These are phyloP conservation scores for Afroboletus lepidellus DNA, from an alignment of 1,284 basidiomycete species.

Conservation along the genomic window DNA sequence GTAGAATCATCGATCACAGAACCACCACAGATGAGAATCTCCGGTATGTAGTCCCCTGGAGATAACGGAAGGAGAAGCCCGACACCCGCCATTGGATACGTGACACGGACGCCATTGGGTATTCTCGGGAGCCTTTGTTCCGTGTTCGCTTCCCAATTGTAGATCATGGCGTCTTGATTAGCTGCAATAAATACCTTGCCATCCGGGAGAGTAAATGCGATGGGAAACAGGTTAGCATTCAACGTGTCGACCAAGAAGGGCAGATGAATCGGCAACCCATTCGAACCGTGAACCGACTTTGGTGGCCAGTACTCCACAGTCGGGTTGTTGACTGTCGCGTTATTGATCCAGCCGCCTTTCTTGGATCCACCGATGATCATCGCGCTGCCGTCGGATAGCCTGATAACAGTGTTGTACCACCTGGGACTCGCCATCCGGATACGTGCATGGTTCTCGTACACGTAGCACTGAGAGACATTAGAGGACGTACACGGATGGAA, in stretches of 20 bases:
- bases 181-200: conserved; percentile 77
- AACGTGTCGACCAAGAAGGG: conserved; percentile 71
- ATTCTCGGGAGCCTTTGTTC: conserved; percentile 67
- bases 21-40: conserved; percentile 78
- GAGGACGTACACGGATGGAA: conserved; percentile 66
- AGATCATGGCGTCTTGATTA: conserved; percentile 77
- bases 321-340: conserved; percentile 75
- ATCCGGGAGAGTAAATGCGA: conserved; percentile 72
- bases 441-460: conserved; percentile 64
- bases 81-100: conserved; percentile 80
- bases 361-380: conserved; percentile 81
- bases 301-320: conserved; percentile 81
- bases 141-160: conserved; percentile 66
- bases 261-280: conserved; percentile 61
- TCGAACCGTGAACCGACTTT: conserved; percentile 63
- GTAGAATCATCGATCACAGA: conserved; percentile 64
- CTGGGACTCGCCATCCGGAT: conserved; percentile 71
- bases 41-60: conserved; percentile 63
- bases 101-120: conserved; percentile 78
- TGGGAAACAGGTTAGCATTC: conserved; percentile 80
- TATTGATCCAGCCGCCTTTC: conserved; percentile 81
- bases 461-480: conserved; percentile 48
- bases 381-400: conserved; percentile 72
- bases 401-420: conserved; percentile 74
- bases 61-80: conserved; percentile 70